Evolutionary conservation across 345 rosid genomes (phyloP), one percentile per base, ranked within the genome.

Genomic region (Isatis tinctoria): DNA sequence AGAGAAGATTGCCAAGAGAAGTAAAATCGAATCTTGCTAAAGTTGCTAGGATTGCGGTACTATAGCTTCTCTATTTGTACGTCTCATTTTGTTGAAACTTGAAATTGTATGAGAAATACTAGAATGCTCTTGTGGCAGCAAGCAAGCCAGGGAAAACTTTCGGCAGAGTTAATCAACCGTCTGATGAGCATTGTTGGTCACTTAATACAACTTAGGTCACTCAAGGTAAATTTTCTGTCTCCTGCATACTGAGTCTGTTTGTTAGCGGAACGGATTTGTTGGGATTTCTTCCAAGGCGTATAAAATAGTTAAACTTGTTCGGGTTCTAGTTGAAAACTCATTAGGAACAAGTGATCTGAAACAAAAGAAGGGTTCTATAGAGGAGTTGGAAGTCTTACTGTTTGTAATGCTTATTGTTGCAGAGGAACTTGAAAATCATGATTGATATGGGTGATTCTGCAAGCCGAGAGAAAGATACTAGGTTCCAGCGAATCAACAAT

Each of bases 341-440:
- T 60, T n/a, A 3, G 1, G 51, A 28, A 22, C 48, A 49, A 45
- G 5, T 18, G 12, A 47, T 41, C 12, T 4, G 10, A 36, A 49
- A 39, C 53, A 52, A 69, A 16, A 59, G 1, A 58, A 60, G 58
- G 40, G 32, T 30, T 74, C 20, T n/a, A 27, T 37, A 48, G 44
- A 47, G 35, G 43, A 67, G 73, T 43, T 51, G 8, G 14, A 30
- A 3, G 7, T 75, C 57, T 68, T 41, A 60, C 16, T 32, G 39
- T 60, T 60, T 4, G 10, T 67, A 59, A 67, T 51, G 39, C 24
- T 63, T 63, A 45, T 16, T 69, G 30, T 54, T 69, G 35, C 93
- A 94, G 98, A 87, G 98, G 85, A 86, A 91, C 84, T 80, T 94
- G 79, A 91, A 88, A 77, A 73, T 85, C 73, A 94, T 94, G 97